A percentile compares a stretch with the other conserved stretches of the same genome.
These are phyloP conservation scores for Fusarium concolor DNA, from an alignment of 2,329 filamentous ascomycete species.

Conservation along the genomic window DNA sequence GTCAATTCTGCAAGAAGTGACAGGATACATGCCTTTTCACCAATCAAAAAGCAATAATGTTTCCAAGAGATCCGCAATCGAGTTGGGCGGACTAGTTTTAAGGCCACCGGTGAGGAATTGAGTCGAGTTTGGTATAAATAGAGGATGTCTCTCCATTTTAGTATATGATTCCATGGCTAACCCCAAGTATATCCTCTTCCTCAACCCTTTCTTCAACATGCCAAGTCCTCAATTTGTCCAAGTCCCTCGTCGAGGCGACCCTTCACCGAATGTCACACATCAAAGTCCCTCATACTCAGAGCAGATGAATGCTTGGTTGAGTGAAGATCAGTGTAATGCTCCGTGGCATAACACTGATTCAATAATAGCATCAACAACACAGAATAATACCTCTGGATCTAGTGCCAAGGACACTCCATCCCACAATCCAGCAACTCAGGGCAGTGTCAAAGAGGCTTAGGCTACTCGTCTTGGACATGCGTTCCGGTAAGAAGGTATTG, in stretches of 20 bases:
- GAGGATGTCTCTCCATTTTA: too few relatives aligned
- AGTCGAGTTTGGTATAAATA: too few relatives aligned
- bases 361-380: neutral
- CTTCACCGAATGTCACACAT: neutral
- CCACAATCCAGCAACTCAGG: neutral
- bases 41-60: too few relatives aligned
- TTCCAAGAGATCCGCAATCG: too few relatives aligned
- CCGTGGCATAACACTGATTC: constrained; percentile 10
- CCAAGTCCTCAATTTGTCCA: rapidly evolving
- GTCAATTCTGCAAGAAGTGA: too few relatives aligned
- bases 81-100: too few relatives aligned
- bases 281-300: neutral
- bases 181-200: too few relatives aligned
- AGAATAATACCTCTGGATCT: neutral
- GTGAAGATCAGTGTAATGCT: neutral
- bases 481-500: neutral
- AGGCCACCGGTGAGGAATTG: too few relatives aligned
- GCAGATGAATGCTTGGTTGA: constrained; percentile 3
- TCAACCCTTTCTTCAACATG: neutral
- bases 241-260: neutral
- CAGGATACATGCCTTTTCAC: too few relatives aligned
- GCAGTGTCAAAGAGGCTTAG: neutral
- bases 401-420: neutral
- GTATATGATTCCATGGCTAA: too few relatives aligned
- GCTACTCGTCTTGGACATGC: too few relatives aligned